Percentiles rank a stretch among this genome's conserved stretches.
Conservation (phyloP, 495 filamentous ascomycete genomes). For the Penicillium robsamsonii region DNA sequence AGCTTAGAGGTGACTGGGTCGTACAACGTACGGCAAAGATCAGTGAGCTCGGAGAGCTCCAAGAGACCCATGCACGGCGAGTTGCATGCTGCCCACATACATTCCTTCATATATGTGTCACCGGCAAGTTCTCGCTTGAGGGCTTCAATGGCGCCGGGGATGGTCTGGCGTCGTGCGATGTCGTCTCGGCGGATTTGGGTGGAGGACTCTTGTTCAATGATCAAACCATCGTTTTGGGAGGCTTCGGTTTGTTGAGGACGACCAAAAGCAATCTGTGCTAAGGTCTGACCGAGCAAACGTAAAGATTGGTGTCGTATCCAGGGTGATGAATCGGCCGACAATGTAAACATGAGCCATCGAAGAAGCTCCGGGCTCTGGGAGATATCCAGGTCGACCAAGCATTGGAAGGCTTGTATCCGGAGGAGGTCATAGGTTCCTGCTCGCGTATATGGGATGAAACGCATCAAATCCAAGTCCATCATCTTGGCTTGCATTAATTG, state of each 20-base stretch:
- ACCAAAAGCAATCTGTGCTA: slow-evolving; percentile 81
- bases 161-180: slow-evolving; percentile 69
- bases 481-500: slow-evolving; percentile 69
- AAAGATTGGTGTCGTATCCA: slow-evolving; percentile 72
- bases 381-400: slow-evolving; percentile 74
- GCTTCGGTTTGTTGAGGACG: slow-evolving; percentile 39
- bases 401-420: slow-evolving; percentile 78
- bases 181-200: slow-evolving; percentile 66
- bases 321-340: slow-evolving; percentile 77
- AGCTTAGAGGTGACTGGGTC: slow-evolving; percentile 60
- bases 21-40: slow-evolving; percentile 74
- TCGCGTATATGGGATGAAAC: slow-evolving; percentile 78
- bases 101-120: slow-evolving; percentile 60
- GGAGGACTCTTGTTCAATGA: slow-evolving; percentile 74
- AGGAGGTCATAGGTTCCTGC: slow-evolving; percentile 76
- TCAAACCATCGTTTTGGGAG: slow-evolving; percentile 57
- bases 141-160: slow-evolving; percentile 70
- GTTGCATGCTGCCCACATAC: slow-evolving; percentile 76
- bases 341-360: slow-evolving; percentile 64
- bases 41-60: slow-evolving; percentile 75
- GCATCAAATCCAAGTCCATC: slow-evolving; percentile 56
- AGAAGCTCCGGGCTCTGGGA: slow-evolving; percentile 61
- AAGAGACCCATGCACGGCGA: slow-evolving; percentile 61
- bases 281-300: slow-evolving; percentile 61
- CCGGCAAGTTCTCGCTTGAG: slow-evolving; percentile 68